Evolutionary conservation across 176 grass and related monocot genomes (phyloP).

Genomic region (Oryza coarctata): DNA sequence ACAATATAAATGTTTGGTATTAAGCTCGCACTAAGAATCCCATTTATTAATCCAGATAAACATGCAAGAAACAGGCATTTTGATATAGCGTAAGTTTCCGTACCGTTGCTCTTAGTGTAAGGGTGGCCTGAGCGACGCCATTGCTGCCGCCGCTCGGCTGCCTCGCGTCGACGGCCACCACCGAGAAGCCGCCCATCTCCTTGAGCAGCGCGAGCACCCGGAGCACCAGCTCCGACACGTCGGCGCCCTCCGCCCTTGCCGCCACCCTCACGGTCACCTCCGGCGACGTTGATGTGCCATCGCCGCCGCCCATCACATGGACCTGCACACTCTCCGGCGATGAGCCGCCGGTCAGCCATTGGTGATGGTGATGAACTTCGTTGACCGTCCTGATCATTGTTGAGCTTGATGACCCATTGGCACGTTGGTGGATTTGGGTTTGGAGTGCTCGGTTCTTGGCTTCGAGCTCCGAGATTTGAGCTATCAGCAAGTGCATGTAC

Average conservation of each 20-base stretch:
- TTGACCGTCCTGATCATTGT: not conserved
- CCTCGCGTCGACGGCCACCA: slow-evolving; percentile 33
- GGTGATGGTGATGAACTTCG: slow-evolving; percentile 11
- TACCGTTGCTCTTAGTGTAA: slow-evolving; percentile 48
- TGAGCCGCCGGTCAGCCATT: not conserved
- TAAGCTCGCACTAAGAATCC: too few species aligned
- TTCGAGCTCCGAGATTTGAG: slow-evolving; percentile 56
- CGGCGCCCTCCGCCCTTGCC: slow-evolving; percentile 18
- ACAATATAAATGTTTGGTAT: too few species aligned
- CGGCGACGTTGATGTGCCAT: not conserved
- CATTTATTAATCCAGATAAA: too few species aligned
- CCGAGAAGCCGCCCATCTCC: slow-evolving; percentile 15
- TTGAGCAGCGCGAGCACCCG: slow-evolving; percentile 42
- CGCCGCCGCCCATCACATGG: not conserved
- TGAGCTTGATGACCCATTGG: not conserved
- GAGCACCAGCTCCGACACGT: slow-evolving; percentile 46
- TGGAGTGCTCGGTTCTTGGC: slow-evolving; percentile 60
- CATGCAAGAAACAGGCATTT: not conserved
- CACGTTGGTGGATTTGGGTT: slow-evolving; percentile 18
- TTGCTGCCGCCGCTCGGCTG: not conserved
- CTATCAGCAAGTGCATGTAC: slow-evolving; percentile 55
- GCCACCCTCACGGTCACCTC: slow-evolving; percentile 36
- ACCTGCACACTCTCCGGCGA: slow-evolving; percentile 39
- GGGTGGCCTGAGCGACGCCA: slow-evolving; percentile 22
- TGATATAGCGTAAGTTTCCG: not conserved